Evolutionary conservation across 1,139 yeast species (phyloP), one percentile per base, ranked within the genome.

Genomic region (Magnusiomyces tetraspermus): DNA sequence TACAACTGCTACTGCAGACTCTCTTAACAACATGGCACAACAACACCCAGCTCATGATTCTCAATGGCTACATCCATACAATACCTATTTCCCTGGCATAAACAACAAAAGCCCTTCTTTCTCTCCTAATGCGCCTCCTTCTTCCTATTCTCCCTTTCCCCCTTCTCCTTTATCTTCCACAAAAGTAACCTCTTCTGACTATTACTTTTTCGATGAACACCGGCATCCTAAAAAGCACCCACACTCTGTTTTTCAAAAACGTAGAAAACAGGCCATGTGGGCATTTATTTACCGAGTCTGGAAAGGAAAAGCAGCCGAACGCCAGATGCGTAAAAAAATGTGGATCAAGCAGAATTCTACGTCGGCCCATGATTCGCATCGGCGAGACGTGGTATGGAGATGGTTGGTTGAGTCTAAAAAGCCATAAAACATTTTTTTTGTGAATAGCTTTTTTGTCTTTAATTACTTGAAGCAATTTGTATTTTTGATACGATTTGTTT

Each of bases 401-500:
- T 43, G 46, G 46, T 22, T 43, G 22, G 46, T 43, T 15, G 36
- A 43, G 13, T 43, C 46, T 2, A 43, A n/a, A n/a, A n/a, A n/a
- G n/a, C n/a, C n/a, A n/a, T n/a, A n/a, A n/a, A n/a, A n/a, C n/a
- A n/a, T n/a, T n/a, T n/a, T n/a, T n/a, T n/a, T n/a, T n/a, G n/a
- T n/a, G n/a, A n/a, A n/a, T n/a, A n/a, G n/a, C n/a, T n/a, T n/a
- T n/a, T n/a, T n/a, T n/a, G n/a, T n/a, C n/a, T n/a, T n/a, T n/a
- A n/a, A n/a, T n/a, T n/a, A n/a, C n/a, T n/a, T n/a, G n/a, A n/a
- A n/a, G n/a, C n/a, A n/a, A n/a, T n/a, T n/a, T n/a, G n/a, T n/a
- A n/a, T n/a, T n/a, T n/a, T n/a, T n/a, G n/a, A n/a, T n/a, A n/a
- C n/a, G n/a, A n/a, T n/a, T n/a, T n/a, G n/a, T n/a, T n/a, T n/a